phyloP scores from a whole-genome alignment of 208 protist genomes.

The Acanthamoeba polyphaga region DNA sequence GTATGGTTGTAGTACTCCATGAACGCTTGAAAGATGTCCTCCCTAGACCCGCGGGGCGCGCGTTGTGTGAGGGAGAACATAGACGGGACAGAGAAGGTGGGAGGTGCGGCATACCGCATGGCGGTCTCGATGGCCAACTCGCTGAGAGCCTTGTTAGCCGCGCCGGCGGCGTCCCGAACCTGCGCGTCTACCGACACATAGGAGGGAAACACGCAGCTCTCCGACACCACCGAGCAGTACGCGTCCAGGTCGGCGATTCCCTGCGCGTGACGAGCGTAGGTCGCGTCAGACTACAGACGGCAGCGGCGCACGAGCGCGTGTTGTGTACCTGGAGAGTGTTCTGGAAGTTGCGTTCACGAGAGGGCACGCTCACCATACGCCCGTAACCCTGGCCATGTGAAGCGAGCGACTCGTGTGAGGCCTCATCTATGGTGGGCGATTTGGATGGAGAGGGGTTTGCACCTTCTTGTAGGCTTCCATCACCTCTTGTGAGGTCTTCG shows the following conservation, averaged over 20 bases:
- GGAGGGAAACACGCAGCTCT: constrained; percentile 30
- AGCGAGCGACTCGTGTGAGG: too few species aligned
- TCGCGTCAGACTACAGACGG: not conserved
- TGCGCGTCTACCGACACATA: not conserved
- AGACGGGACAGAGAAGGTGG: not conserved
- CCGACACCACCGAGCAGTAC: not conserved
- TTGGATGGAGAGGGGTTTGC: not conserved
- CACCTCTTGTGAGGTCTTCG: not conserved
- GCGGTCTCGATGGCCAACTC: constrained; percentile 34
- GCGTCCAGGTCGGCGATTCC: constrained; percentile 18
- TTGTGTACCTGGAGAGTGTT: constrained; percentile 29
- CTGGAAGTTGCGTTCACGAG: constrained; percentile 31
- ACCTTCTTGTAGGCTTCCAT: not conserved
- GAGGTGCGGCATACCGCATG: not conserved
- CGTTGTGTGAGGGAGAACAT: not conserved
- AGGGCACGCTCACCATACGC: not conserved
- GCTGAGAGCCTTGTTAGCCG: not conserved
- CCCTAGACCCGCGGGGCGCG: not conserved
- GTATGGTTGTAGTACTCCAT: constrained; percentile 12
- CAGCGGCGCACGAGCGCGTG: not conserved
- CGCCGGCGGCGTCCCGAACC: not conserved
- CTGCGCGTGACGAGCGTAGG: not conserved
- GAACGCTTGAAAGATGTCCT: constrained; percentile 21
- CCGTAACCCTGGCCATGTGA: not conserved
- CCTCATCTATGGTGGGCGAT: not conserved